These are phyloP conservation scores for Debaryomyces hansenii DNA, from an alignment of 805 yeast genomes.

Conservation along the genomic window DNA sequence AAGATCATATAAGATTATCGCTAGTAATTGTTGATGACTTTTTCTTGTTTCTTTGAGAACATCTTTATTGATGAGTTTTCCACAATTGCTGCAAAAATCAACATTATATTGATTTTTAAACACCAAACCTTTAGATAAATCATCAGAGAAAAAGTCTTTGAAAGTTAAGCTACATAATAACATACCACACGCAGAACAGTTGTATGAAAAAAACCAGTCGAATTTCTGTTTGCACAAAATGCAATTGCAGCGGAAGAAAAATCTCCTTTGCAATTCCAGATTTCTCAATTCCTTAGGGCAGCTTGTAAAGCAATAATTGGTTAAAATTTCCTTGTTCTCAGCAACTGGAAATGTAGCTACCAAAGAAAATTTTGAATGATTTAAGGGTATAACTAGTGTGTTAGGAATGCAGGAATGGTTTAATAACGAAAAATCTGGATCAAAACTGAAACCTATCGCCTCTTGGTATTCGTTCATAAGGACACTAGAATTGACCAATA, in stretches of 20 bases:
- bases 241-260: conserved; percentile 36
- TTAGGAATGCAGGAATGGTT: conserved; percentile 16
- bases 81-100: not conserved
- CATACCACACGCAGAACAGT: conserved; percentile 20
- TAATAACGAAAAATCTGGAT: conserved; percentile 11
- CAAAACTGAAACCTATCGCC: conserved; percentile 33
- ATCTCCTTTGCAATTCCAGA: conserved; percentile 20
- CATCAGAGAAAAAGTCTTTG: not conserved
- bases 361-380: conserved; percentile 13
- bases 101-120: not conserved
- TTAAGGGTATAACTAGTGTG: conserved; percentile 18
- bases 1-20: not conserved
- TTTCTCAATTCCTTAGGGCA: conserved; percentile 28
- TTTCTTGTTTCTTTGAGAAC: not conserved
- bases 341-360: conserved; percentile 16
- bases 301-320: conserved; percentile 26
- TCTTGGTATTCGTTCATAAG: conserved; percentile 24
- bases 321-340: conserved; percentile 24
- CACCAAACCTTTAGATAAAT: not conserved
- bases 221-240: conserved; percentile 15
- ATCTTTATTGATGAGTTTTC: not conserved
- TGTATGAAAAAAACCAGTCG: conserved; percentile 27
- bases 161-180: conserved; percentile 2
- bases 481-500: conserved; percentile 28
- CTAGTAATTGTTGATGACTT: not conserved